A percentile compares a stretch with the other conserved stretches of the same genome.
Conservation (phyloP, 176 grass and related monocot genomes). For the Miscanthus lutarioriparius region DNA sequence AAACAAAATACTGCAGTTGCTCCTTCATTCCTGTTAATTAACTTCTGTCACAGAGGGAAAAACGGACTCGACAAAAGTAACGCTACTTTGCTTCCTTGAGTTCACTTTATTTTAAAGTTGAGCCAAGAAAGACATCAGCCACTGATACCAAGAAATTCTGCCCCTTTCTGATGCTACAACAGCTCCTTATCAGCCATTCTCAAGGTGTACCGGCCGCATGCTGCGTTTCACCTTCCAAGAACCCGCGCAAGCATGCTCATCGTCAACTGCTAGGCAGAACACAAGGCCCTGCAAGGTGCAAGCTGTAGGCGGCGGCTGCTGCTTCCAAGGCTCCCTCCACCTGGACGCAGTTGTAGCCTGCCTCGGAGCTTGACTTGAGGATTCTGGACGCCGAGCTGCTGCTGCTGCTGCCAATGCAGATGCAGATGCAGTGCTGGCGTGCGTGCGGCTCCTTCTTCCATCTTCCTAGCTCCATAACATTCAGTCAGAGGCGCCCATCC, state of each 20-base stretch:
- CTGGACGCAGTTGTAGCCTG: constrained; percentile 36
- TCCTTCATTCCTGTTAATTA: too few species aligned
- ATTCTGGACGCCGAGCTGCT: constrained; percentile 10
- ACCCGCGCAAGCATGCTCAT: constrained; percentile 19
- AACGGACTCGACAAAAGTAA: neutral
- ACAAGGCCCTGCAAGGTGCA: constrained; percentile 15
- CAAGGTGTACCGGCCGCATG: neutral
- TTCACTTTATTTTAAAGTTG: neutral
- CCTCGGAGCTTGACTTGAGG: constrained; percentile 14
- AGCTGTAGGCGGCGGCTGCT: neutral
- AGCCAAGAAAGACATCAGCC: neutral
- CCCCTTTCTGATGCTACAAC: constrained; percentile 26
- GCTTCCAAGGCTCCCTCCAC: constrained; percentile 12
- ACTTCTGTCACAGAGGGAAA: too few species aligned
- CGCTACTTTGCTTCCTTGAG: neutral
- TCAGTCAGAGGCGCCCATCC: neutral
- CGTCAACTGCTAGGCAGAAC: constrained; percentile 39
- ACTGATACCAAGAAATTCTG: neutral
- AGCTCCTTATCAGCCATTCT: constrained; percentile 6
- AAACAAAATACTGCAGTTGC: too few species aligned
- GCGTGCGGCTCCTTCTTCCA: neutral
- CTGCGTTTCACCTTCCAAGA: constrained; percentile 52
- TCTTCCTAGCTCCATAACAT: neutral
- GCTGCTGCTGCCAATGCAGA: too few species aligned
- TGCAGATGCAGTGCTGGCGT: neutral